Conservation (phyloP, 805 yeast species). For the Lipomyces anomalus region DNA sequence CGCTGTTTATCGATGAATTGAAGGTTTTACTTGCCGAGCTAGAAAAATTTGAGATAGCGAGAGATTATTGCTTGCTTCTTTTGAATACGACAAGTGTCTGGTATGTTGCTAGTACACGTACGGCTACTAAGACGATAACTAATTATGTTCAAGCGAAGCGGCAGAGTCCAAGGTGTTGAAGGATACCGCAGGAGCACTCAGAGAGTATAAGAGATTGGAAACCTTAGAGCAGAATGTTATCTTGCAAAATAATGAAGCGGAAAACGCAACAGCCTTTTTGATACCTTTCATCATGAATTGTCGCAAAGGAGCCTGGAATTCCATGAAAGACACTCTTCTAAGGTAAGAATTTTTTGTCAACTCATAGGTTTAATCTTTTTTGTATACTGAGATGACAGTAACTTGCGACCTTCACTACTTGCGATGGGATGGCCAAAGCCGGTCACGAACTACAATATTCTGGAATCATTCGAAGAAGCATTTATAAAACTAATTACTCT, state of each 20-base stretch:
- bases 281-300: slow-evolving; percentile 6
- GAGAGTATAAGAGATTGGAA: slow-evolving; percentile 1
- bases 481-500: slow-evolving; percentile 13
- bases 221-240: slow-evolving; percentile 1
- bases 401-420: slow-evolving; percentile 11
- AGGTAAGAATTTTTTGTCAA: slow-evolving; percentile 2
- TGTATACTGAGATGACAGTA: slow-evolving; percentile 2
- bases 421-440: slow-evolving; percentile 18
- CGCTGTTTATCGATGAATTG: slow-evolving; percentile 9
- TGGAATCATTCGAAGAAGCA: neutral
- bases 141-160: slow-evolving; percentile 1
- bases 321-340: slow-evolving; percentile 6
- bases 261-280: slow-evolving; percentile 13
- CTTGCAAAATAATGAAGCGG: slow-evolving; percentile 8
- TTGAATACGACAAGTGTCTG: slow-evolving; percentile 5
- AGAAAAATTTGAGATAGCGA: slow-evolving; percentile 11
- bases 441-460: slow-evolving; percentile 1
- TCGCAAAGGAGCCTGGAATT: slow-evolving; percentile 5
- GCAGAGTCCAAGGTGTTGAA: slow-evolving; percentile 4
- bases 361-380: neutral
- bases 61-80: slow-evolving; percentile 5
- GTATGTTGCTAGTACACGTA: slow-evolving; percentile 1
- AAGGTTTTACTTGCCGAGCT: slow-evolving; percentile 4
- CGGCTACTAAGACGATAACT: neutral
- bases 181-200: slow-evolving; percentile 6